A percentile compares a stretch with the other conserved stretches of the same genome.
phyloP scores from a whole-genome alignment of 306 rosid species.

The Casuarina equisetifolia region DNA sequence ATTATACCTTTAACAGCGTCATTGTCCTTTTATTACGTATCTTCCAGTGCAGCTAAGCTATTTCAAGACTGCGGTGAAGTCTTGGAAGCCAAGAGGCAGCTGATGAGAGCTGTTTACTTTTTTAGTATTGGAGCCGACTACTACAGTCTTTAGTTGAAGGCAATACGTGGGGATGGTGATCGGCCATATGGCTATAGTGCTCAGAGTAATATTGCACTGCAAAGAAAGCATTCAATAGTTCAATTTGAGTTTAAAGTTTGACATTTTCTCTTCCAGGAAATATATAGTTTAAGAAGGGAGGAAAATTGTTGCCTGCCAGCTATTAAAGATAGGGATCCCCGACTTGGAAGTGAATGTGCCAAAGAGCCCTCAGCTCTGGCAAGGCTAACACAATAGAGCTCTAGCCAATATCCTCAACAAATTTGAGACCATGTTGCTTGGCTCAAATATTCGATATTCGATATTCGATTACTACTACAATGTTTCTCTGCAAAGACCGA shows the following conservation, averaged over 20 bases:
- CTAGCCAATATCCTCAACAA: conserved; percentile 10
- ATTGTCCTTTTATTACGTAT: conserved; percentile 19
- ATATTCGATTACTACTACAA: conserved; percentile 9
- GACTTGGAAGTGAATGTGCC: conserved; percentile 6
- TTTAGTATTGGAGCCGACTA: conserved; percentile 44
- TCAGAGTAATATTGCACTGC: conserved; percentile 21
- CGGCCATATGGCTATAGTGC: conserved; percentile 31
- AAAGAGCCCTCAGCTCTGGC: conserved; percentile 18
- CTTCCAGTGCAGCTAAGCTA: conserved; percentile 32
- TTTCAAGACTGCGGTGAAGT: conserved; percentile 31
- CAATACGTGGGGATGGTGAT: conserved; percentile 34
- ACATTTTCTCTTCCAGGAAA: conserved; percentile 17
- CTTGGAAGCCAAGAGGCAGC: conserved; percentile 24
- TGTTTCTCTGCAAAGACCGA: too few relatives aligned
- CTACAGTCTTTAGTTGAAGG: background rate
- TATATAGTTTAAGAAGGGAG: conserved; percentile 27
- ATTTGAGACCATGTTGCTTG: conserved; percentile 13
- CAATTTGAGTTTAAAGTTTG: background rate
- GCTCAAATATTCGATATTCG: conserved; percentile 26
- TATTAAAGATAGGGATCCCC: conserved; percentile 1
- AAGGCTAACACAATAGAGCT: conserved; percentile 21
- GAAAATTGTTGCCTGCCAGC: conserved; percentile 18
- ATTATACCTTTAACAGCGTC: background rate
- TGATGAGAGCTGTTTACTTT: conserved; percentile 40
- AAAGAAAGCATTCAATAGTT: background rate